A percentile compares a stretch with the other conserved stretches of the same genome.
phyloP scores from a whole-genome alignment of 176 grass and related monocot genomes.

The Rhynchospora pubera region DNA sequence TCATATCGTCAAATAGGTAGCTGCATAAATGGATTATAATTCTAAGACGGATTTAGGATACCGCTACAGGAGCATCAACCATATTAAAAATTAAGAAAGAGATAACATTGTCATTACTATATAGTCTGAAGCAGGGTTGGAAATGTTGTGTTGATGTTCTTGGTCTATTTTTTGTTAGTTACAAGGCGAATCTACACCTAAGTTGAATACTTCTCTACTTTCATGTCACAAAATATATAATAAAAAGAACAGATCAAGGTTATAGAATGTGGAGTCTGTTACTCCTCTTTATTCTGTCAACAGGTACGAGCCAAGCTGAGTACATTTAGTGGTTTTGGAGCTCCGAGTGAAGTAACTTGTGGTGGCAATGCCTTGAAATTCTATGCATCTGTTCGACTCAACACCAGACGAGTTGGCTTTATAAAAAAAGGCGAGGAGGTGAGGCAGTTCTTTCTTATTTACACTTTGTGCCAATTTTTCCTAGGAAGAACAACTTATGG shows the following conservation, averaged over 20 bases:
- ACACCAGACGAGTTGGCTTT: slow-evolving; percentile 37
- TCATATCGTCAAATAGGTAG: background rate
- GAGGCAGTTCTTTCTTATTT: background rate
- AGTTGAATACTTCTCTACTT: slow-evolving; percentile 5
- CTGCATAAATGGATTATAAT: background rate
- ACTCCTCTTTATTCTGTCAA: background rate
- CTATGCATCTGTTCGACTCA: slow-evolving; percentile 44
- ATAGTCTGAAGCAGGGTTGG: background rate
- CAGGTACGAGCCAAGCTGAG: slow-evolving; percentile 45
- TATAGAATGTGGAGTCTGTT: background rate
- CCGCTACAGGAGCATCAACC: background rate
- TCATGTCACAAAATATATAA: background rate
- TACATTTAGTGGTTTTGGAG: slow-evolving; percentile 43
- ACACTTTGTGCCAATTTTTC: background rate
- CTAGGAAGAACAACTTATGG: background rate
- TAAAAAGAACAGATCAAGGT: background rate
- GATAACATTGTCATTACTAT: background rate
- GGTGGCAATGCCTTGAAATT: slow-evolving; percentile 51
- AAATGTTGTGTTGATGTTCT: background rate
- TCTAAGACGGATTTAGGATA: background rate
- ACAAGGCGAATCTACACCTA: background rate
- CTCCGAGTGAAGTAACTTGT: slow-evolving; percentile 39
- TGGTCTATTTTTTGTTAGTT: background rate
- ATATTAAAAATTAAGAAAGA: background rate
- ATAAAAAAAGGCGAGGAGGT: slow-evolving; percentile 51